These are phyloP conservation scores for Aspergillus avenaceus DNA, from an alignment of 495 filamentous ascomycete species.

Conservation along the genomic window DNA sequence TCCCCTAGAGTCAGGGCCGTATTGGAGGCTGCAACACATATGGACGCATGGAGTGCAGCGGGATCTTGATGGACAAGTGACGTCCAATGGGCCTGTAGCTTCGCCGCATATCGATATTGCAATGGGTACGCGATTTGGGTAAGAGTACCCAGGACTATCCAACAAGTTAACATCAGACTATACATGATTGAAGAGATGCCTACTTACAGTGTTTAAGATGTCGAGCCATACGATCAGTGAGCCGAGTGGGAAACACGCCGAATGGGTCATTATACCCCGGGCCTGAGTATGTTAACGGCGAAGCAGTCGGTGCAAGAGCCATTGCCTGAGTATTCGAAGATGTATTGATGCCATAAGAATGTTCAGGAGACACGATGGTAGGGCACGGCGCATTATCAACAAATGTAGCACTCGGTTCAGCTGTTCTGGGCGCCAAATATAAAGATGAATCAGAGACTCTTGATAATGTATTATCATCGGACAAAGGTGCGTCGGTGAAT, in stretches of 20 bases:
- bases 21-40: slow-evolving; percentile 42
- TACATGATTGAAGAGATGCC: neutral
- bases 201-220: slow-evolving; percentile 41
- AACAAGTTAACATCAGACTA: slow-evolving; percentile 2
- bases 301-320: slow-evolving; percentile 4
- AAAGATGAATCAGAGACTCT: no score
- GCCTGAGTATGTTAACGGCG: slow-evolving; percentile 28
- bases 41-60: slow-evolving; percentile 38
- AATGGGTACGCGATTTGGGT: slow-evolving; percentile 40
- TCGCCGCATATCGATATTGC: slow-evolving; percentile 33
- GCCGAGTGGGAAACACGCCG: slow-evolving; percentile 34
- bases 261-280: slow-evolving; percentile 40
- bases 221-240: slow-evolving; percentile 41
- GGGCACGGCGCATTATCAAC: slow-evolving; percentile 8
- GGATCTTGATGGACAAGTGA: slow-evolving; percentile 38
- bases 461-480: neutral
- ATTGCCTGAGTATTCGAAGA: slow-evolving; percentile 8
- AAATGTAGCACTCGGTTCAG: no score
- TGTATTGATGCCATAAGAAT: slow-evolving; percentile 10
- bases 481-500: slow-evolving; percentile 10
- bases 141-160: slow-evolving; percentile 37
- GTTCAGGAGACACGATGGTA: slow-evolving; percentile 6
- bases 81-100: slow-evolving; percentile 39
- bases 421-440: no score
- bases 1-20: slow-evolving; percentile 35